A percentile compares a stretch with the other conserved stretches of the same genome.
phyloP scores from a whole-genome alignment of 306 rosid genomes.

The Albizia julibrissin region DNA sequence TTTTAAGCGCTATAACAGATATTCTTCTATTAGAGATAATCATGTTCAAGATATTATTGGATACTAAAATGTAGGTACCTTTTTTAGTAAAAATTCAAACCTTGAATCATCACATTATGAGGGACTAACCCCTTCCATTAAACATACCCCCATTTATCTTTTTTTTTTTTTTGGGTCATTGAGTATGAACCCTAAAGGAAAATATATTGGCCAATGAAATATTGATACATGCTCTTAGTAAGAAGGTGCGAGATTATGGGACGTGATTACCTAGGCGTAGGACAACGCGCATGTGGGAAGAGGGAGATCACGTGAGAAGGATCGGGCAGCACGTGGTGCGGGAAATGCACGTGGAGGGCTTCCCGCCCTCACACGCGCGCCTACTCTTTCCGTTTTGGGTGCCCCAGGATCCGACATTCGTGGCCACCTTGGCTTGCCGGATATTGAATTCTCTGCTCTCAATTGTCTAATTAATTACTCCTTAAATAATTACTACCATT shows the following conservation, averaged over 20 bases:
- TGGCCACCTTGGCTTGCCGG: not conserved
- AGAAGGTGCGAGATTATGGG: not conserved
- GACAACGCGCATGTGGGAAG: not conserved
- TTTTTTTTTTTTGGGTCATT: too few relatives aligned
- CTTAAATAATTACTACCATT: not conserved
- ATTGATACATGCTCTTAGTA: too few relatives aligned
- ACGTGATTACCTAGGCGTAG: not conserved
- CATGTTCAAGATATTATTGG: too few relatives aligned
- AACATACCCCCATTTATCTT: too few relatives aligned
- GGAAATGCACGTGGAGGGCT: not conserved
- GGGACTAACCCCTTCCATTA: too few relatives aligned
- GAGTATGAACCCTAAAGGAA: too few relatives aligned
- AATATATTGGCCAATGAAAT: too few relatives aligned
- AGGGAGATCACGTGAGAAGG: slow-evolving; percentile 17
- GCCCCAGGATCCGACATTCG: slow-evolving; percentile 33
- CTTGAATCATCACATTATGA: too few relatives aligned
- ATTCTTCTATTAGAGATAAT: too few relatives aligned
- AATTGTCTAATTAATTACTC: not conserved
- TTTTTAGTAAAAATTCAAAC: too few relatives aligned
- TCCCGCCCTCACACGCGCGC: slow-evolving; percentile 45
- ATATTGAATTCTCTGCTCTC: not conserved
- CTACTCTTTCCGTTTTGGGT: slow-evolving; percentile 8
- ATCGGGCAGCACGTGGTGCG: slow-evolving; percentile 22
- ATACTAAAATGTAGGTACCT: too few relatives aligned
- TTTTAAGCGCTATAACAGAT: too few relatives aligned